These are phyloP conservation scores for Aspergillus cristatus DNA, from an alignment of 495 filamentous ascomycete genomes.

Conservation along the genomic window DNA sequence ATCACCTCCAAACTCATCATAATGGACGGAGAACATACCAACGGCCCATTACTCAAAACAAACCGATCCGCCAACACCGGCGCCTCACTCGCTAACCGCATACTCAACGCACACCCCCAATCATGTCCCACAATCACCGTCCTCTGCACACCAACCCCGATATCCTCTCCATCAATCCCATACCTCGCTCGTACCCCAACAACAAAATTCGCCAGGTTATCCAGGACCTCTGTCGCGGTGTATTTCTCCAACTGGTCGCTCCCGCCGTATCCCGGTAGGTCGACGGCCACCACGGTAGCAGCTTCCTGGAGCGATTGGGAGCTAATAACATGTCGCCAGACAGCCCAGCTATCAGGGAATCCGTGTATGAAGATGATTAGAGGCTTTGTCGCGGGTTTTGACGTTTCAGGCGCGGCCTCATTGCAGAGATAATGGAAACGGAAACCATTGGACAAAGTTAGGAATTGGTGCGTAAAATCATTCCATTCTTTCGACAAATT, in stretches of 20 bases:
- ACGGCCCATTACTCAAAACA: slow-evolving; percentile 39
- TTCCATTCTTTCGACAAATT: slow-evolving; percentile 29
- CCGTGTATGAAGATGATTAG: slow-evolving; percentile 50
- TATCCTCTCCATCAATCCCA: slow-evolving; percentile 23
- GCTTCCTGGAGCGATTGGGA: slow-evolving; percentile 21
- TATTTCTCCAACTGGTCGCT: slow-evolving; percentile 39
- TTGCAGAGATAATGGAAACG: slow-evolving; percentile 47
- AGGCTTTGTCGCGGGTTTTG: slow-evolving; percentile 17
- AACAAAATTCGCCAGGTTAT: slow-evolving; percentile 42
- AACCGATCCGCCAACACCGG: slow-evolving; percentile 44
- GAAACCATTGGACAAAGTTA: slow-evolving; percentile 36
- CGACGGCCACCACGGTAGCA: slow-evolving; percentile 39
- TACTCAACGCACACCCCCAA: slow-evolving; percentile 45
- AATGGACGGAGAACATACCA: slow-evolving; percentile 26
- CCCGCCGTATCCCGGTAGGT: slow-evolving; percentile 49
- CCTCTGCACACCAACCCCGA: slow-evolving; percentile 12
- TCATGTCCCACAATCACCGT: slow-evolving; percentile 47
- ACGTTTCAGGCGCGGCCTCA: slow-evolving; percentile 12
- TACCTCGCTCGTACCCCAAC: slow-evolving; percentile 36
- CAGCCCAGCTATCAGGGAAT: slow-evolving; percentile 48
- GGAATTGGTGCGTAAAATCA: slow-evolving; percentile 37
- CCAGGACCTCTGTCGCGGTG: slow-evolving; percentile 37
- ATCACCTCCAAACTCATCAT: neutral
- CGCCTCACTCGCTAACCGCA: slow-evolving; percentile 46
- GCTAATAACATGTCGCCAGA: slow-evolving; percentile 38